A percentile compares a stretch with the other conserved stretches of the same genome.
Conservation (phyloP, 1,284 basidiomycete genomes). For the Cryptococcus sp. region DNA sequence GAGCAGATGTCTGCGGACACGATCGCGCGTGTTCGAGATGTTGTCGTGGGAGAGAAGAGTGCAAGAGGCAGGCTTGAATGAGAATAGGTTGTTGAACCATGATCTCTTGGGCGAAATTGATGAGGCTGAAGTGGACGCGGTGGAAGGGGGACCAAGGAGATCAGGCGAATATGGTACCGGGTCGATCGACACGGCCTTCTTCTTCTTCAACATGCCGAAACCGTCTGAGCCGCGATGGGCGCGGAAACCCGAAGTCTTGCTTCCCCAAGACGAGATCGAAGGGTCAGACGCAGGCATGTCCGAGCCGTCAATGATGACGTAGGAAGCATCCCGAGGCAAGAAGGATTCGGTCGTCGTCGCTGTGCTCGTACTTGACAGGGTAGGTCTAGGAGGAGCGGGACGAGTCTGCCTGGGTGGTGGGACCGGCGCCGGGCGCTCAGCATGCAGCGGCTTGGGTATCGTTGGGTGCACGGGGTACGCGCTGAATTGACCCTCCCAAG, state of each 20-base stretch:
- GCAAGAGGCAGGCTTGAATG: slow-evolving; percentile 72
- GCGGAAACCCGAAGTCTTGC: slow-evolving; percentile 31
- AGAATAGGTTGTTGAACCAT: slow-evolving; percentile 89
- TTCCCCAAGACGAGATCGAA: slow-evolving; percentile 31
- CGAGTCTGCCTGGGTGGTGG: slow-evolving; percentile 24
- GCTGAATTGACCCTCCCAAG: slow-evolving; percentile 16
- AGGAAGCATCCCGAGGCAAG: slow-evolving; percentile 47
- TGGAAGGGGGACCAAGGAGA: slow-evolving; percentile 26
- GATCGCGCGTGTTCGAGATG: slow-evolving; percentile 43
- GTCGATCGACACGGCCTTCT: slow-evolving; percentile 36
- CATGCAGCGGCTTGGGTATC: slow-evolving; percentile 11
- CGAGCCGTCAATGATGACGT: slow-evolving; percentile 44
- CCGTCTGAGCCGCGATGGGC: slow-evolving; percentile 40
- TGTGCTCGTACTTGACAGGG: slow-evolving; percentile 54
- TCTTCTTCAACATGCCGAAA: slow-evolving; percentile 50
- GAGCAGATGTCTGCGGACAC: slow-evolving; percentile 31
- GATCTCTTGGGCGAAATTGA: slow-evolving; percentile 61
- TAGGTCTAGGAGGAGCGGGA: slow-evolving; percentile 9
- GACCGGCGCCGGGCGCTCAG: slow-evolving; percentile 30
- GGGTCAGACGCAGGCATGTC: slow-evolving; percentile 29
- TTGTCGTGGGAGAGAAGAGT: slow-evolving; percentile 47
- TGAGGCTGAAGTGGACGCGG: slow-evolving; percentile 16
- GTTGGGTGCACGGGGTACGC: slow-evolving; percentile 3
- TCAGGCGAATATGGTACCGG: slow-evolving; percentile 35
- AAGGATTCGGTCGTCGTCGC: slow-evolving; percentile 26